Percentiles rank a stretch among this genome's conserved stretches.
phyloP scores from a whole-genome alignment of 2,329 filamentous ascomycete genomes.

The Trichoderma afroharzianum region DNA sequence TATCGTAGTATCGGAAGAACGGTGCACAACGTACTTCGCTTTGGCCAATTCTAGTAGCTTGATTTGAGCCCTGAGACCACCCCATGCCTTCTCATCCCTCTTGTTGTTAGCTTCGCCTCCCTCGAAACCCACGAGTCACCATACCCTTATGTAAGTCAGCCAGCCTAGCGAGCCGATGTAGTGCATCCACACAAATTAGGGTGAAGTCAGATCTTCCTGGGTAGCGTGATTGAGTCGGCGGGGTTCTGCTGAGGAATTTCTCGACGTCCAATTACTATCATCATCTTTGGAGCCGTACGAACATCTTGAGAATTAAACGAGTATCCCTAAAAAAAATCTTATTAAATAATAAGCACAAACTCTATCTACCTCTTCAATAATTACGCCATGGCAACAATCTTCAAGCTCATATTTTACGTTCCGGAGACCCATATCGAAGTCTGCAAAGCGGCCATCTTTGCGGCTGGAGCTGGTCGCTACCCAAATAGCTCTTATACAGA shows the following conservation, averaged over 20 bases:
- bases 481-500: slow-evolving; percentile 54
- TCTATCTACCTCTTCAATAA: no score
- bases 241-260: not conserved
- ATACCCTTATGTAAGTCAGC: not conserved
- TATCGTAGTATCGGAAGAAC: no score
- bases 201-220: not conserved
- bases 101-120: not conserved
- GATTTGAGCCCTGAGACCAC: no score
- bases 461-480: slow-evolving; percentile 54
- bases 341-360: not conserved
- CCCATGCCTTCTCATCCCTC: not conserved
- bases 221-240: not conserved
- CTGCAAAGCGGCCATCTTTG: slow-evolving; percentile 54
- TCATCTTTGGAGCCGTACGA: not conserved
- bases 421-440: slow-evolving; percentile 42
- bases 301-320: not conserved
- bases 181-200: not conserved
- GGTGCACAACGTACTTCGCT: no score
- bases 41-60: no score
- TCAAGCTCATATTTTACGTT: slow-evolving; percentile 49
- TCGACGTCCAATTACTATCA: not conserved
- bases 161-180: not conserved
- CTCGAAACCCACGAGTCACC: no score
- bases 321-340: not conserved
- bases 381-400: slow-evolving; percentile 20